A percentile compares a stretch with the other conserved stretches of the same genome.
These are phyloP conservation scores for Monotropa hypopitys DNA, from an alignment of 179 eudicot genomes.

Conservation along the genomic window DNA sequence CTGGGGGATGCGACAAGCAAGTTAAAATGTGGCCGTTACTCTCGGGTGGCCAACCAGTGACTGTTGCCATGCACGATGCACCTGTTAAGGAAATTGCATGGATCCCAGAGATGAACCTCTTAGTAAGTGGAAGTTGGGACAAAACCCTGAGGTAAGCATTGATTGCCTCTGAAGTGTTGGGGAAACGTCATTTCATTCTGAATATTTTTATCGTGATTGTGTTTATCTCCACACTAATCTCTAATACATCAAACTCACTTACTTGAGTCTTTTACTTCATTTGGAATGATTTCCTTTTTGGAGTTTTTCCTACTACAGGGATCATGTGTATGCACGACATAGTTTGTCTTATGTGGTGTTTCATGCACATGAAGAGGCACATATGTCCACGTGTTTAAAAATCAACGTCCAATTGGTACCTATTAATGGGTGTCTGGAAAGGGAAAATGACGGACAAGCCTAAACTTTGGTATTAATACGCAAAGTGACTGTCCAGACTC, in stretches of 20 bases:
- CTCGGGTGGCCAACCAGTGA: constrained; percentile 61
- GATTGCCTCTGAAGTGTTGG: not conserved
- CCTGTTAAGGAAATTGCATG: constrained; percentile 82
- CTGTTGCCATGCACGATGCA: constrained; percentile 86
- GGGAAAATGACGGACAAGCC: too few species aligned
- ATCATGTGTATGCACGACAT: not conserved
- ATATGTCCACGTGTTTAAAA: not conserved
- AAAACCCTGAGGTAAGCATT: constrained; percentile 52
- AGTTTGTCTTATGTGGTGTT: not conserved
- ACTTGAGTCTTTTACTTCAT: not conserved
- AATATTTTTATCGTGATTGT: not conserved
- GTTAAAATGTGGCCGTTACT: constrained; percentile 88
- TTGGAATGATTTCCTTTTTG: not conserved
- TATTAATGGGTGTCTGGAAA: too few species aligned
- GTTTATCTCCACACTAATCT: not conserved
- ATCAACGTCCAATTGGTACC: too few species aligned
- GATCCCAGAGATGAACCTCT: constrained; percentile 80
- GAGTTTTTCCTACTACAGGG: not conserved
- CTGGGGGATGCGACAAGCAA: constrained; percentile 96
- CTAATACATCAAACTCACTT: not conserved
- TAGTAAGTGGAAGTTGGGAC: constrained; percentile 89
- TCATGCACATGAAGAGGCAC: not conserved
- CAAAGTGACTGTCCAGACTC: too few species aligned
- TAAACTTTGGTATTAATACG: too few species aligned
- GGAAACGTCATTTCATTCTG: not conserved